These are phyloP conservation scores for Fraxinus sp. DNA, from an alignment of 305 asterid genomes.

Conservation along the genomic window DNA sequence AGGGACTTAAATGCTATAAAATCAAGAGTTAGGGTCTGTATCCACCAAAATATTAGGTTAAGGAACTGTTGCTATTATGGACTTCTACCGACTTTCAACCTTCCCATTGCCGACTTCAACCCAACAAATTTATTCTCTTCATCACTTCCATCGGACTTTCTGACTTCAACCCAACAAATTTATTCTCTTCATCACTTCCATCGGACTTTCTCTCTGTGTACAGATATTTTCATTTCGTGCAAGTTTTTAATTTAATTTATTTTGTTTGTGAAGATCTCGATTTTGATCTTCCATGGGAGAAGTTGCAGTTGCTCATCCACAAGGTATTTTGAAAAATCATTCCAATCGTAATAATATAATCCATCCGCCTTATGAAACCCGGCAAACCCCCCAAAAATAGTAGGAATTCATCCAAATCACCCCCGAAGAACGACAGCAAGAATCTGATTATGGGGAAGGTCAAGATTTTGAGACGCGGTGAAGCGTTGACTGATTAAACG, in stretches of 20 bases:
- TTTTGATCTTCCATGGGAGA: neutral
- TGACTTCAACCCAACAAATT: neutral
- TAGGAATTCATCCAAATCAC: neutral
- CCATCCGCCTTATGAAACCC: neutral
- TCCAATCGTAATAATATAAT: neutral
- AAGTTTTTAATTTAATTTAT: neutral
- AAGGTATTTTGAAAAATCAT: neutral
- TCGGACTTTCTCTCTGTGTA: neutral
- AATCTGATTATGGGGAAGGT: constrained; percentile 9
- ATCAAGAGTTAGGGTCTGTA: no score
- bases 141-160: neutral
- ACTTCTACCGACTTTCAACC: neutral
- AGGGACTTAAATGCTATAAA: no score
- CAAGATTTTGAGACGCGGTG: constrained; percentile 21
- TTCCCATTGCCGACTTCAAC: neutral
- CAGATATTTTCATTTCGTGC: neutral
- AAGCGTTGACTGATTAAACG: neutral
- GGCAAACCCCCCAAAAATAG: neutral
- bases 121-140: neutral
- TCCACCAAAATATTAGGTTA: no score
- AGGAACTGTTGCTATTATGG: no score
- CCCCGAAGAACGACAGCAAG: neutral
- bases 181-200: neutral
- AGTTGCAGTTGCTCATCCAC: neutral
- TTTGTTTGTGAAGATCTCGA: neutral